phyloP scores from a whole-genome alignment of 2,329 filamentous ascomycete species.

The Colletotrichum horii region DNA sequence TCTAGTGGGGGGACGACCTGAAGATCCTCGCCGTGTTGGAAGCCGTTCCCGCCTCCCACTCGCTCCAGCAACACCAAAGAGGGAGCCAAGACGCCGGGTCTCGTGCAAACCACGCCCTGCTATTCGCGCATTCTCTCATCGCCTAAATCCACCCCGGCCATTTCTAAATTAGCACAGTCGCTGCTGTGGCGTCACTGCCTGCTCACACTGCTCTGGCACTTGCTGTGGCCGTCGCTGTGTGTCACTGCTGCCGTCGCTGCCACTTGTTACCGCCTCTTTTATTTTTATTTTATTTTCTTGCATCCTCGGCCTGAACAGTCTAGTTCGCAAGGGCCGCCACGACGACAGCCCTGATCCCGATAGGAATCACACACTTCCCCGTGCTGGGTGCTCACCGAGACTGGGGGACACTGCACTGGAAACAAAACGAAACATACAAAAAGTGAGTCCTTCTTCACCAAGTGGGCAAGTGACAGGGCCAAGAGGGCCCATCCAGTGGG shows the following conservation, averaged over 20 bases:
- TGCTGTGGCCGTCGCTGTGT: neutral
- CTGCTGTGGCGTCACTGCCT: constrained; percentile 12
- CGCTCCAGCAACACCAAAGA: constrained; percentile 8
- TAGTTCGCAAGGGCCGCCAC: neutral
- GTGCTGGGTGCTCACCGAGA: neutral
- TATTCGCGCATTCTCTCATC: constrained; percentile 5
- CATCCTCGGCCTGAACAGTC: neutral
- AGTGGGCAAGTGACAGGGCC: constrained; percentile 5
- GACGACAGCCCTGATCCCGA: neutral
- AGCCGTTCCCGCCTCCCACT: neutral
- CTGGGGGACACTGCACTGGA: neutral
- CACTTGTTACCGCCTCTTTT: neutral
- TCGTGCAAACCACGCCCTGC: neutral
- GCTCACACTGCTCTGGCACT: no score
- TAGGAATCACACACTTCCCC: neutral
- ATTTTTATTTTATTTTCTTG: neutral
- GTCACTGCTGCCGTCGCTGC: neutral
- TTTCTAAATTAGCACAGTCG: neutral
- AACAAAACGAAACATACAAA: neutral
- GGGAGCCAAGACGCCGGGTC: constrained; percentile 9
- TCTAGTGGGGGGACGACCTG: neutral
- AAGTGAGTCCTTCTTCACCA: neutral
- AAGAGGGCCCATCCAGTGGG: neutral
- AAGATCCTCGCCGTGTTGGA: constrained; percentile 8
- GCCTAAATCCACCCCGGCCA: neutral